Evolutionary conservation across 306 rosid species (phyloP), one percentile per base, ranked within the genome.

Genomic region (Trifolium pratense): DNA sequence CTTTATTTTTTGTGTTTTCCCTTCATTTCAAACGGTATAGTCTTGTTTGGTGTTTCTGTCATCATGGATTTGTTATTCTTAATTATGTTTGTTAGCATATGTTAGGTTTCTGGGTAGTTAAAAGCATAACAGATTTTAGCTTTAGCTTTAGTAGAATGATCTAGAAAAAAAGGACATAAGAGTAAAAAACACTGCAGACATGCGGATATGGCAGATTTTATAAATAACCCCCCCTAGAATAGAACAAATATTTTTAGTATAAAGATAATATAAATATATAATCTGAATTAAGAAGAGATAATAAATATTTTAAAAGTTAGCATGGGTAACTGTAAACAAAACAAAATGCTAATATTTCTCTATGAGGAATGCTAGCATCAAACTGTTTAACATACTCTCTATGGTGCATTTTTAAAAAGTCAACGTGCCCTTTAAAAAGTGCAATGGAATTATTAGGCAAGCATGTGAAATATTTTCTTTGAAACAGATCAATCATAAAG

Each of bases 1-100:
- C 52, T 25, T 66, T 69, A 20, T 18, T 25, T 36, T 71, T 75
- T 2, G 59, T 53, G 45, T 45, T 63, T 69, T 57, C 25, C 37
- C 55, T 65, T 70, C 59, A 31, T 45, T 52, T 18, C n/a, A 3
- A 43, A 57, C 3, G 56, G 46, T 72, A 25, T 66, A 56, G 70
- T 37, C 73, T 64, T 55, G 13, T 68, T 8, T 17, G 61, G 52
- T 77, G 46, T 75, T 61, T 40, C 49, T 49, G 32, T 45, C 70
- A 14, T 59, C n/a, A 5, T 81, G 29, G 21, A 39, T 26, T 18
- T 12, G 16, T 69, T 62, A 59, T 51, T 75, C 37, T 34, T 80
- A 62, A 31, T 61, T 53, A 15, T 55, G 6, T 43, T 49, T 21
- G 64, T 56, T 39, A 37, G n/a, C 23, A 55, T 51, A 51, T 43